These are phyloP conservation scores for Neurospora africana DNA, from an alignment of 495 filamentous ascomycete species.

Conservation along the genomic window DNA sequence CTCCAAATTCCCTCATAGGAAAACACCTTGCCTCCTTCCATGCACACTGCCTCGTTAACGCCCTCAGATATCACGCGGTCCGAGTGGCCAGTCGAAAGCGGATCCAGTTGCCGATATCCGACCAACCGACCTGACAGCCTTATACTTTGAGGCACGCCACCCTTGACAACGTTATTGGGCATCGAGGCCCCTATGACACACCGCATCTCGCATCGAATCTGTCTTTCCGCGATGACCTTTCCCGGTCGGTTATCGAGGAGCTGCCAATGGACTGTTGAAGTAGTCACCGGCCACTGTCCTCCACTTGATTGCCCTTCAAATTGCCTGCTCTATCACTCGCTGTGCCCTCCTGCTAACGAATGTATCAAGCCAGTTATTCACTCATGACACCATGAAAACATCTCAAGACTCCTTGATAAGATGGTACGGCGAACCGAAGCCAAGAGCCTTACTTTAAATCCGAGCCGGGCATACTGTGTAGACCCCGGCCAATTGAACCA, in stretches of 20 bases:
- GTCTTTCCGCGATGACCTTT: neutral
- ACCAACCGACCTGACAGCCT: neutral
- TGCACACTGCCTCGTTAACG: neutral
- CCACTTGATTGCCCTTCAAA: neutral
- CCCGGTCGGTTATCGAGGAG: neutral
- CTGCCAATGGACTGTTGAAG: neutral
- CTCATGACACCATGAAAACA: neutral
- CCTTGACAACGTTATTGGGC: neutral
- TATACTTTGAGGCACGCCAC: neutral
- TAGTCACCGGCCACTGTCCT: neutral
- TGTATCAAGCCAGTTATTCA: neutral
- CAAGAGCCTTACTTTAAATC: neutral
- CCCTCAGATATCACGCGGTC: neutral
- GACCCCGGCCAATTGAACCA: neutral
- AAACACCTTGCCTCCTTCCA: neutral
- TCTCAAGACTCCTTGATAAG: neutral
- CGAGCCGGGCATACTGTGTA: neutral
- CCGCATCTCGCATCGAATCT: neutral
- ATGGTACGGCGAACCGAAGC: neutral
- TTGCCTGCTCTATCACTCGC: neutral
- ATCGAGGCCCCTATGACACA: neutral
- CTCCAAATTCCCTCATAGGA: neutral
- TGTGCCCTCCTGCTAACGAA: neutral
- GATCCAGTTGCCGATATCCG: neutral
- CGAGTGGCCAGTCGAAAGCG: neutral